Percentiles rank a stretch among this genome's conserved stretches.
Evolutionary conservation across 78 protist genomes (phyloP).

Genomic region (Isochrysis galbana): DNA sequence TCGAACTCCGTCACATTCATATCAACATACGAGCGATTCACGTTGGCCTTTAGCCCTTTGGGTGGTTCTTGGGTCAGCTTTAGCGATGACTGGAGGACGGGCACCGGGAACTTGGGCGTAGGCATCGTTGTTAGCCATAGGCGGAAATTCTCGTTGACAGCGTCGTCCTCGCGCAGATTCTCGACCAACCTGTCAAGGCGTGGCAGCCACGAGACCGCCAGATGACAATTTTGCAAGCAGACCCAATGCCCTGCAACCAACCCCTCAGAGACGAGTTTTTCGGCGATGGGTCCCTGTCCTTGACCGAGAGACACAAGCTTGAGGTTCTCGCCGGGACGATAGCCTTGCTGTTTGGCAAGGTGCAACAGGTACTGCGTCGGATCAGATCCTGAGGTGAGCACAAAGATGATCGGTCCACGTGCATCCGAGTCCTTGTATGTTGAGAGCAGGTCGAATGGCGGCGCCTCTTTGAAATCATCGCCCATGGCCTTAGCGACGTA

Average conservation of each 20-base stretch:
- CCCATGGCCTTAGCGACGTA: conserved; percentile 38
- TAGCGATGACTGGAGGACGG: conserved; percentile 53
- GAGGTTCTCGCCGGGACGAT: neutral
- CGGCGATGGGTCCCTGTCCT: conserved; percentile 73
- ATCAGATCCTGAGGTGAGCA: conserved; percentile 82
- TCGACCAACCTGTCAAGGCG: conserved; percentile 54
- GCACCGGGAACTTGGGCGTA: conserved; percentile 49
- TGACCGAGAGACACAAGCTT: conserved; percentile 61
- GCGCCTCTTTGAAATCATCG: conserved; percentile 48
- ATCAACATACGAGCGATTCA: neutral
- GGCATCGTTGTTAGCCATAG: conserved; percentile 70
- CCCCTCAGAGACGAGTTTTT: conserved; percentile 32
- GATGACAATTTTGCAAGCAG: conserved; percentile 83
- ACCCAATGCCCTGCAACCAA: conserved; percentile 65
- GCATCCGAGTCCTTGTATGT: conserved; percentile 53
- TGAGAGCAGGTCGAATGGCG: conserved; percentile 49
- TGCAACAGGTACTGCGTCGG: conserved; percentile 53
- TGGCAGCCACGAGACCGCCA: conserved; percentile 74
- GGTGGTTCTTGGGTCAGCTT: conserved; percentile 68
- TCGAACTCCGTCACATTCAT: neutral
- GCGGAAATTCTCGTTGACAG: conserved; percentile 45
- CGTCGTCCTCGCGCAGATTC: neutral
- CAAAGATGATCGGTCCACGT: conserved; percentile 76
- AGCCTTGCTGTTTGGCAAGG: conserved; percentile 48
- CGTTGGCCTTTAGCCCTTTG: conserved; percentile 38